Conservation (phyloP, 208 protist genomes). For the Vickermania ingenoplastis region DNA sequence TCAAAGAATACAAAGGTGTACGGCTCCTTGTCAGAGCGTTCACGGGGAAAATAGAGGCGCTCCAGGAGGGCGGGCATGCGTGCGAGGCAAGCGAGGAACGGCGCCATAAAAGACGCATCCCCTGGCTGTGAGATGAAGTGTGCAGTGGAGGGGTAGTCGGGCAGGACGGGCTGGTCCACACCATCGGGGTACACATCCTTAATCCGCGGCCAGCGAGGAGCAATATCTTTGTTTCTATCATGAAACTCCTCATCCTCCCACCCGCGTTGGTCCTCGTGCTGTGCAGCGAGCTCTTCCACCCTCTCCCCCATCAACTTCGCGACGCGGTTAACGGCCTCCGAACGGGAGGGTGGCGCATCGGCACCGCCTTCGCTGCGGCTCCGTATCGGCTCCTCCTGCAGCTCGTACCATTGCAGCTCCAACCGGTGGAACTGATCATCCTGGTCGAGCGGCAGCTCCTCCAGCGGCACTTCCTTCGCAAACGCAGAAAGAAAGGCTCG, state of each 20-base stretch:
- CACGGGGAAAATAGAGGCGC: conserved; percentile 9
- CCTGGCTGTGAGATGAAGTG: conserved; percentile 13
- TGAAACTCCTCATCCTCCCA: conserved; percentile 27
- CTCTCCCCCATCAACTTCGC: conserved; percentile 8
- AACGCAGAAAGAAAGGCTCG: conserved; percentile 33
- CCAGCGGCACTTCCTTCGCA: conserved; percentile 38
- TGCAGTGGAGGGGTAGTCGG: not conserved
- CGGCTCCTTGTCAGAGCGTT: conserved; percentile 10
- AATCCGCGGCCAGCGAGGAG: conserved; percentile 19
- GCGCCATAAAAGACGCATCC: conserved; percentile 13
- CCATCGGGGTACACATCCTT: conserved; percentile 24
- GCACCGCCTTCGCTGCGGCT: conserved; percentile 11
- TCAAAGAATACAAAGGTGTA: conserved; percentile 25
- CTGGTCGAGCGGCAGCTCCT: conserved; percentile 47
- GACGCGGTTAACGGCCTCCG: conserved; percentile 4
- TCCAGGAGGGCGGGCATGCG: conserved; percentile 10
- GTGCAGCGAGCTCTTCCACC: conserved; percentile 6
- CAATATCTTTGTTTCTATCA: conserved; percentile 16
- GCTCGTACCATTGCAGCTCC: conserved; percentile 30
- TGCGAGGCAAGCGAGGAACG: conserved; percentile 19
- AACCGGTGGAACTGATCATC: conserved; percentile 49
- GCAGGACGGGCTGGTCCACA: conserved; percentile 4
- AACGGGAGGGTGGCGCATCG: conserved; percentile 6
- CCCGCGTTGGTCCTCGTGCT: conserved; percentile 2
- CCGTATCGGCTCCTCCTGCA: conserved; percentile 4